Evolutionary conservation across 148 eudicot species (phyloP), one percentile per base, ranked within the genome.

Genomic region (Camellia lanceoleosa): DNA sequence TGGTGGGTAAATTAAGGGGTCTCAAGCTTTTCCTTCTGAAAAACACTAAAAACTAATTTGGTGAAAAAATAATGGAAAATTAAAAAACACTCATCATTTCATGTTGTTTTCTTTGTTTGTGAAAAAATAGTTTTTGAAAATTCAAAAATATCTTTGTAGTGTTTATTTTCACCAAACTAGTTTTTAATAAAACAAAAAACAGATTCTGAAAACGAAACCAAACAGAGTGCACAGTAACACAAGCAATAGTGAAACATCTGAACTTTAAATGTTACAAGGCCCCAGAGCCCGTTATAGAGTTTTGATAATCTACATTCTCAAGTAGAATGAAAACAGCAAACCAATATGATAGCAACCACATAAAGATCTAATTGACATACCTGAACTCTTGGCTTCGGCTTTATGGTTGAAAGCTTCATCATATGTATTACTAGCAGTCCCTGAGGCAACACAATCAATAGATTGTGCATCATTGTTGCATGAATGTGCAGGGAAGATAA

Each of bases 401-500:
- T 62, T 83, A 62, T 65, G 78, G 72, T 84, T 84, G 38, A 80
- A 56, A 79, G 79, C 86, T 73, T 77, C 86, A 73, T 66, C 61
- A 74, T 47, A 67, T 63, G 56, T 56, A 63, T 72, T 62, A 64
- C 58, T 55, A 58, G 74, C 84, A 59, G 78, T 71, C 44, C 69
- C 84, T 18, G 23, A 19, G 75, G 69, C 67, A 8, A 67, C 71
- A 67, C 46, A 67, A 41, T 67, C 71, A 41, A 42, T 71, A 63
- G 79, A 59, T 65, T 84, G 84, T 71, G 79, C 80, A 54, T 80
- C 86, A 79, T 59, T 65, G 82, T 67, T 41, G 47, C 71, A 63
- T 42, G 76, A 77, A 78, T 84, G 80, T 75, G 84, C 58, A 13
- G 87, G 80, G 76, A 82, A 86, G 5, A 86, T 67, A 66, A 80